These are phyloP conservation scores for Scutellaria galericulata DNA, from an alignment of 257 asterid species.

Conservation along the genomic window DNA sequence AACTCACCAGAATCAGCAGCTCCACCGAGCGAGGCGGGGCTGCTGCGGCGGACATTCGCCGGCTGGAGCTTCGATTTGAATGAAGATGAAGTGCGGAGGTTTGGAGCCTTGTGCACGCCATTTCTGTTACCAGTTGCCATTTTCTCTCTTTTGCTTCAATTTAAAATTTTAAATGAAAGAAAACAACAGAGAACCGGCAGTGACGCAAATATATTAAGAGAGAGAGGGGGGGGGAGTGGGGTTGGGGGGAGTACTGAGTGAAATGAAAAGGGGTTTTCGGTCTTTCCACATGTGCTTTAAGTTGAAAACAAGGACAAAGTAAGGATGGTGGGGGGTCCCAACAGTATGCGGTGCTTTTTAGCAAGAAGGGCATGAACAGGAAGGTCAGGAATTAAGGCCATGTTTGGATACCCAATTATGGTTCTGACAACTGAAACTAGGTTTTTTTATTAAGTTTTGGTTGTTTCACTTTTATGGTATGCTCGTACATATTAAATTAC, in stretches of 20 bases:
- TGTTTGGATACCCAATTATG: constrained; percentile 31
- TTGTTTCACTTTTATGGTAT: constrained; percentile 11
- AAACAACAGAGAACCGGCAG: constrained; percentile 16
- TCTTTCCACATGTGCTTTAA: constrained; percentile 37
- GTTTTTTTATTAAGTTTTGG: not conserved
- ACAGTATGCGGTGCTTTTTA: constrained; percentile 29
- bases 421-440: constrained; percentile 12
- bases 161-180: constrained; percentile 21
- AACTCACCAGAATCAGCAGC: constrained; percentile 68
- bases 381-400: constrained; percentile 11
- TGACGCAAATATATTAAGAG: constrained; percentile 16
- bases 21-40: constrained; percentile 47
- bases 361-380: constrained; percentile 5
- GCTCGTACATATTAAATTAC: not conserved
- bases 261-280: constrained; percentile 34
- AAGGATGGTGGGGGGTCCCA: constrained; percentile 47
- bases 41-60: constrained; percentile 79
- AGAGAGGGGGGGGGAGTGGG: constrained; percentile 13
- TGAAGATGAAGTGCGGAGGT: constrained; percentile 76
- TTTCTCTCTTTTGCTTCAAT: constrained; percentile 2
- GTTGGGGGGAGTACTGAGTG: constrained; percentile 17
- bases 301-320: constrained; percentile 38
- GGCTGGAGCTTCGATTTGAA: constrained; percentile 79
- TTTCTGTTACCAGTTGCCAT: constrained; percentile 77
- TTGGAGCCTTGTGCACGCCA: constrained; percentile 66